Evolutionary conservation across 768 basidiomycete species (phyloP).

Genomic region (Boletus coccyginus): DNA sequence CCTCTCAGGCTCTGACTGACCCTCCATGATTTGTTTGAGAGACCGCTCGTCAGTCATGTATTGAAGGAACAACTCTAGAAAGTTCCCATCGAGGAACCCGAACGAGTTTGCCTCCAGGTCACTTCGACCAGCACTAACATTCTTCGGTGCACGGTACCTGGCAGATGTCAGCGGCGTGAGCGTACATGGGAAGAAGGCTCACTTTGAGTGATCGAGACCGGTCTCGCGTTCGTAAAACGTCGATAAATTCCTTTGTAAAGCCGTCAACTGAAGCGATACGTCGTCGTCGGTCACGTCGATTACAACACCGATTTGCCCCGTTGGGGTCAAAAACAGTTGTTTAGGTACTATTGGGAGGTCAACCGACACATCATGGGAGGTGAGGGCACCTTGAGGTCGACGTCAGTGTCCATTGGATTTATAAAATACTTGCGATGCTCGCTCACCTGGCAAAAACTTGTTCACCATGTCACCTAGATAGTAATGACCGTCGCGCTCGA

Average conservation of each 20-base stretch:
- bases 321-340: constrained; percentile 72
- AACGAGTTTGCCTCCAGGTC: constrained; percentile 55
- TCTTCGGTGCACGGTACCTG: constrained; percentile 73
- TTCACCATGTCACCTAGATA: constrained; percentile 77
- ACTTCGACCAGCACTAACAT: constrained; percentile 44
- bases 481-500: constrained; percentile 69
- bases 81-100: constrained; percentile 89
- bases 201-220: constrained; percentile 62
- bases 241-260: constrained; percentile 73
- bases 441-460: constrained; percentile 65
- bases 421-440: neutral
- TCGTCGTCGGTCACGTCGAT: constrained; percentile 55
- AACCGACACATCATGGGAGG: constrained; percentile 41
- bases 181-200: constrained; percentile 13
- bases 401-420: neutral
- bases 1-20: constrained; percentile 56
- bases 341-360: constrained; percentile 48
- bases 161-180: neutral
- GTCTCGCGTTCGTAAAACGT: constrained; percentile 50
- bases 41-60: constrained; percentile 38
- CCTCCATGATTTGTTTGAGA: constrained; percentile 53
- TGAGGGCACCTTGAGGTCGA: constrained; percentile 49
- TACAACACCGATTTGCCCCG: constrained; percentile 76
- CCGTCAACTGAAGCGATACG: constrained; percentile 55
- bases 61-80: constrained; percentile 65